Base-by-base conservation (phyloP, 2,329 filamentous ascomycete species). In the Colletotrichum cereale region DNA sequence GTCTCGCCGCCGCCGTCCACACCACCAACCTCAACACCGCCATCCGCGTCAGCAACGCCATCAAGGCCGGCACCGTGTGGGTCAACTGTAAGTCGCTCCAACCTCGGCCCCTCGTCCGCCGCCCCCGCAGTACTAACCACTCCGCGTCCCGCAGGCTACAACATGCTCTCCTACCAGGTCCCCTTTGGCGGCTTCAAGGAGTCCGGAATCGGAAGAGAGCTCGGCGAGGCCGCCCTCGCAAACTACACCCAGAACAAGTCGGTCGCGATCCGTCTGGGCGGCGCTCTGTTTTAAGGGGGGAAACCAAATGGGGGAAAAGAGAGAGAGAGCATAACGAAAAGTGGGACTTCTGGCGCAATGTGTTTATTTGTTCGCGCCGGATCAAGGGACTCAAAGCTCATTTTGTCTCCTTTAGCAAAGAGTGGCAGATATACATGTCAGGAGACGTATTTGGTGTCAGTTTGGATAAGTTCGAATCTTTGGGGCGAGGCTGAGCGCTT, bases 1-100 rank as follows among this genome's bases (percentile, higher is more conserved):
- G 94, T 78, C 89, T 97, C 55, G 94, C 94, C 71, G 91, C 94
- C 66, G 94, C 93, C 74, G 88, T 97, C 56, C 93, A 96, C 88
- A 97, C 94, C 77, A 91, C 83, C 76, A 90, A 95, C 84, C 86
- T 97, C 80, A 94, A 93, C 87, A 95, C 92, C 0, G 93, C 93
- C 77, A 88, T 96, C 80, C 90, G 93, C 70, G 92, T 96, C 67
- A 91, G 90, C 81, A 95, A 95, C 81, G 85, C 84, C 16, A 85
- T 97, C 78, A 88, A 88, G 80, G 94, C 94, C 42, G 94, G 92
- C 74, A 89, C 87, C 48, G 86, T 89, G 73, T 89, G 88, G 87
- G 86, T 88, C 73, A 87, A 85, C 78, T 86, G 82, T 76, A 64
- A 67, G 71, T 73, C 62, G 58, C 38, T 52, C n/a, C 21, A 36